Evolutionary conservation across 2,329 filamentous ascomycete genomes (phyloP).

Genomic region (Neofusicoccum umdonicola): DNA sequence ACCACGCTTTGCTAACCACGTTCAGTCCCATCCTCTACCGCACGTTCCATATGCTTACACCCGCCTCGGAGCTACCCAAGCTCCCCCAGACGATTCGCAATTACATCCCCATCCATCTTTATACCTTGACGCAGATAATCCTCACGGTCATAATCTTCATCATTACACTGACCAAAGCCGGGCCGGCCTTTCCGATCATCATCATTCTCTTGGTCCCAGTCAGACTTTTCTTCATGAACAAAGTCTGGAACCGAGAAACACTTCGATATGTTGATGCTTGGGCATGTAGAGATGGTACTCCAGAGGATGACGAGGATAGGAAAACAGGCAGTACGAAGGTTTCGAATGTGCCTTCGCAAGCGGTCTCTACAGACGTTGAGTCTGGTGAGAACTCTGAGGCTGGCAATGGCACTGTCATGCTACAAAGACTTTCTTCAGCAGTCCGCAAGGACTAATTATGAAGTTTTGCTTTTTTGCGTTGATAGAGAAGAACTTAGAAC

Average conservation of each 20-base stretch:
- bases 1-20: background rate
- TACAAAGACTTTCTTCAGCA: background rate
- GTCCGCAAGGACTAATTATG: background rate
- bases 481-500: background rate
- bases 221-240: conserved; percentile 60
- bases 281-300: conserved; percentile 41
- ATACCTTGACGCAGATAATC: conserved; percentile 58
- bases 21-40: conserved; percentile 56
- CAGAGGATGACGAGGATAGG: conserved; percentile 30
- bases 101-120: conserved; percentile 58
- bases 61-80: conserved; percentile 35
- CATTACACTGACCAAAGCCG: conserved; percentile 59
- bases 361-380: background rate
- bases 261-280: conserved; percentile 51
- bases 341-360: background rate
- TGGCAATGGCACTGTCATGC: background rate
- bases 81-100: conserved; percentile 24
- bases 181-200: conserved; percentile 62
- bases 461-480: background rate
- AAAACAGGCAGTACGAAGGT: background rate
- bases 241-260: conserved; percentile 58
- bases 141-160: conserved; percentile 62
- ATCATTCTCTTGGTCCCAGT: conserved; percentile 64
- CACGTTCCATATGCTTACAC: conserved; percentile 58
- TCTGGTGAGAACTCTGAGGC: background rate